A percentile compares a stretch with the other conserved stretches of the same genome.
phyloP scores from a whole-genome alignment of 2,329 filamentous ascomycete species.

The Diaporthe citri region DNA sequence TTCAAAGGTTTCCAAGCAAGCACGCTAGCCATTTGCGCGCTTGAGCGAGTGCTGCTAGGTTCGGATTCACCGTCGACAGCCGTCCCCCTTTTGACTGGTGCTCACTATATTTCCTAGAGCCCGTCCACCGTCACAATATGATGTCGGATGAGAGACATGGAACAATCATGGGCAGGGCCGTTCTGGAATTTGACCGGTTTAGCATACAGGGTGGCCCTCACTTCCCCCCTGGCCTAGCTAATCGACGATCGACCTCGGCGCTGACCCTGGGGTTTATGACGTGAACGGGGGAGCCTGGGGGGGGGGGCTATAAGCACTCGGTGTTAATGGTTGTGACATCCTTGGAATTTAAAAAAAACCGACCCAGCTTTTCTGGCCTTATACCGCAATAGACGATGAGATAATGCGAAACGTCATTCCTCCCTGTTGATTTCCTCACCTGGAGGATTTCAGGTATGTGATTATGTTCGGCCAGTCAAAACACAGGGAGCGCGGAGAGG shows the following conservation, averaged over 20 bases:
- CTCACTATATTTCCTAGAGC: background rate
- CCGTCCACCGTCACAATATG: constrained; percentile 19
- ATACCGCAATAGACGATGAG: background rate
- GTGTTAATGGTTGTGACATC: constrained; percentile 13
- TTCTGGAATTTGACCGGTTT: background rate
- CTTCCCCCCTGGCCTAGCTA: background rate
- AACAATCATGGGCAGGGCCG: background rate
- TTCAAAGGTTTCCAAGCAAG: background rate
- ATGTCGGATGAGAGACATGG: constrained; percentile 6
- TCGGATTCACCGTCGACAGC: background rate
- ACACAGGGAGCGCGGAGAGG: background rate
- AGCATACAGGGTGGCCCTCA: background rate
- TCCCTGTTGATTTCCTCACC: background rate
- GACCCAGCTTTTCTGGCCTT: constrained; percentile 9
- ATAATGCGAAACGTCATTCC: constrained; percentile 21
- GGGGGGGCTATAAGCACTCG: background rate
- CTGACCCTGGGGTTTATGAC: constrained; percentile 23
- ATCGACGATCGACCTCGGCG: constrained; percentile 16
- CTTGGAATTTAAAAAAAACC: constrained; percentile 9
- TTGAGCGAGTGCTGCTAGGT: background rate
- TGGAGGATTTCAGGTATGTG: background rate
- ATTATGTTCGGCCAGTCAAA: background rate
- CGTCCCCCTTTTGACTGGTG: background rate
- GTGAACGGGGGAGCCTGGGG: background rate
- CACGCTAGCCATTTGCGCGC: background rate